Percentiles rank a stretch among this genome's conserved stretches.
These are phyloP conservation scores for Xanthoconium purpureum DNA, from an alignment of 768 basidiomycete species.

Conservation along the genomic window DNA sequence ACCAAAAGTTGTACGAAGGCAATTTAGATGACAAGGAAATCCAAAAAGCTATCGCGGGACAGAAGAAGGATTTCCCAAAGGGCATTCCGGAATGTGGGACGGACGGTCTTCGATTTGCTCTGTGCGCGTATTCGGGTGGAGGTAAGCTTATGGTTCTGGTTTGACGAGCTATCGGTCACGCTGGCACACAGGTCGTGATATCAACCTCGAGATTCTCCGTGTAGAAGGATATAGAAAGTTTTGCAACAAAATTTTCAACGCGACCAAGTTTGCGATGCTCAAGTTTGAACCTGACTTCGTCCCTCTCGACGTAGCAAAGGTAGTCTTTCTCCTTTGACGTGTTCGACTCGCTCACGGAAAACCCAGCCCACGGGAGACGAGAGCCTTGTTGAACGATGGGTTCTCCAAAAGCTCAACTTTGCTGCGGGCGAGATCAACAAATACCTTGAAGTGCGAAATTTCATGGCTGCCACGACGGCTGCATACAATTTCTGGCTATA, in stretches of 20 bases:
- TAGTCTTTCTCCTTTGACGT: slow-evolving; percentile 28
- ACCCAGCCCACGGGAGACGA: slow-evolving; percentile 82
- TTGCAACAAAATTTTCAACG: slow-evolving; percentile 99
- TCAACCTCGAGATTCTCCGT: slow-evolving; percentile 92
- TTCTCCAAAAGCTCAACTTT: slow-evolving; percentile 87
- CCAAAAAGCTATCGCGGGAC: slow-evolving; percentile 83
- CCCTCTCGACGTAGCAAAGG: slow-evolving; percentile 68
- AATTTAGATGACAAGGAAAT: slow-evolving; percentile 95
- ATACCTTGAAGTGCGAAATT: slow-evolving; percentile 76
- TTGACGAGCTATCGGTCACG: neutral
- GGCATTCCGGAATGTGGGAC: slow-evolving; percentile 99
- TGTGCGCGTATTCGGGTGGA: slow-evolving; percentile 91
- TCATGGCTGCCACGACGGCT: slow-evolving; percentile 85
- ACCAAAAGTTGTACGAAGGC: slow-evolving; percentile 82
- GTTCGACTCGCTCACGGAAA: slow-evolving; percentile 6
- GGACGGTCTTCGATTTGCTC: slow-evolving; percentile 91
- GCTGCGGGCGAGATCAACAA: slow-evolving; percentile 76
- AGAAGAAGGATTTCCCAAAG: slow-evolving; percentile 99
- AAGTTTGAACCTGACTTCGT: slow-evolving; percentile 85
- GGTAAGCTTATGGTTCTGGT: slow-evolving; percentile 42
- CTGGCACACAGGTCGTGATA: slow-evolving; percentile 74
- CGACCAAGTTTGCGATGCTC: slow-evolving; percentile 98
- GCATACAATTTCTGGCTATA: slow-evolving; percentile 97
- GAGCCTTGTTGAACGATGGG: slow-evolving; percentile 91
- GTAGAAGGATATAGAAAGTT: slow-evolving; percentile 99